Evolutionary conservation across 768 basidiomycete genomes (phyloP), one percentile per base, ranked within the genome.

Genomic region (Erythrobasidium yunnanense): DNA sequence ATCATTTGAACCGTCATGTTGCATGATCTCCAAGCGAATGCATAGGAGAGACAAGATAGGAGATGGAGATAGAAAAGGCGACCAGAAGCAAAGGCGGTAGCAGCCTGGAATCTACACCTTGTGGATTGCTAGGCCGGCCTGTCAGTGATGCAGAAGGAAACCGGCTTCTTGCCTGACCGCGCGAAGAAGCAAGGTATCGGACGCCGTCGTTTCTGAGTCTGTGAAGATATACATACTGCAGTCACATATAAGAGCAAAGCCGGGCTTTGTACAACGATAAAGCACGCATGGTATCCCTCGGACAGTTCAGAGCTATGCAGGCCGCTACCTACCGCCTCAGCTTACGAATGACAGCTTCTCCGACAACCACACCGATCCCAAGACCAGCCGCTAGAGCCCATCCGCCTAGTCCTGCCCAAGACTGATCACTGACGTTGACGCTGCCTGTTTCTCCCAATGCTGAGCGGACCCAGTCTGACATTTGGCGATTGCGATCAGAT

Each of bases 331-430:
- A 45, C 29, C 56, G 22, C 17, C 56, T 35, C 35, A 58, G 20
- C 56, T 58, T 58, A 13, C 27, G n/a, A 17, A 58, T 35, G 23
- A 58, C 56, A 58, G 56, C 56, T 46, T 58, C 56, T 17, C 56
- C 56, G 29, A 58, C 22, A 22, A 58, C 56, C 18, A 58, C 27
- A 3, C 56, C 56, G 27, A 58, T 58, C 2, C 56, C 56, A 58
- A 58, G 56, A n/a, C 56, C 56, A 46, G 56, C 56, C 20, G 56
- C 56, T 7, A 58, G 56, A 25, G 56, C 56, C 56, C 56, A 58
- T 20, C 56, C 45, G 6, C 56, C 56, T 27, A 58, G 13, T 7
- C 56, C 56, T 11, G 27, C 15, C 56, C 56, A 58, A 20, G 22
- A 23, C 17, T 23, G 6, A 22, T 58, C 56, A 13, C 45, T 4